Base-by-base conservation (phyloP, 2,329 filamentous ascomycete species). In the Paraphoma chrysanthemicola region DNA sequence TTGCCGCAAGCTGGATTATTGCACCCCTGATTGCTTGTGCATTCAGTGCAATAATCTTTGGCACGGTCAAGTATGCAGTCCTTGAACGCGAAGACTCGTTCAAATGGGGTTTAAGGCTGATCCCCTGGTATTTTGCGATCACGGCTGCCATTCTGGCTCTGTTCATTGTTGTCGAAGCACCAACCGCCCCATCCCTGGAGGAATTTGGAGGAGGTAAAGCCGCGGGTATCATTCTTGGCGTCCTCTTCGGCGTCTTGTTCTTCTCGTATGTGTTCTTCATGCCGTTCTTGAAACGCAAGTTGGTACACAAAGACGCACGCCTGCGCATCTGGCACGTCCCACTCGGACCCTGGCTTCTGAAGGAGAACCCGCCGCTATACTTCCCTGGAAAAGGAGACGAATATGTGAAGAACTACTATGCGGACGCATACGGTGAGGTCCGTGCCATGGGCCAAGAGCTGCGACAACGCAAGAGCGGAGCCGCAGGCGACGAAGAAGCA, bases 101-200 rank as follows among this genome's bases (percentile, higher is more conserved):
- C 56, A 80, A 81, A 51, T 81, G 80, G 77, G 81, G 78, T 2
- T 77, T 85, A 70, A 78, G 76, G 46, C 71, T 81, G 36, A 80
- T 82, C 33, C 81, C 82, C 4, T 71, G 80, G 67, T 85, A 83
- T 67, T 79, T 84, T 49, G 77, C 81, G 46, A 62, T 79, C 47
- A 83, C 82, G 0, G 80, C 76, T 43, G 81, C 75, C 16, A 76
- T 84, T 48, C 79, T 83, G 43, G 80, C 82, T 4, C 76, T 90
- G 70, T 84, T 90, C 57, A 85, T 90, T 54, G 81, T 89, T 45
- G 74, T 83, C 56, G 78, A 81, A 62, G 72, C 75, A 5, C 80
- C 78, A 9, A 70, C 65, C 12, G 69, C 67, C 4, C 67, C 67
- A 10, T 72, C 69, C 8, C 62, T 70, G 1, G 53, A 74, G 36